These are phyloP conservation scores for Nitzschia inconspicua DNA, from an alignment of 108 stramenopile genomes.

Conservation along the genomic window DNA sequence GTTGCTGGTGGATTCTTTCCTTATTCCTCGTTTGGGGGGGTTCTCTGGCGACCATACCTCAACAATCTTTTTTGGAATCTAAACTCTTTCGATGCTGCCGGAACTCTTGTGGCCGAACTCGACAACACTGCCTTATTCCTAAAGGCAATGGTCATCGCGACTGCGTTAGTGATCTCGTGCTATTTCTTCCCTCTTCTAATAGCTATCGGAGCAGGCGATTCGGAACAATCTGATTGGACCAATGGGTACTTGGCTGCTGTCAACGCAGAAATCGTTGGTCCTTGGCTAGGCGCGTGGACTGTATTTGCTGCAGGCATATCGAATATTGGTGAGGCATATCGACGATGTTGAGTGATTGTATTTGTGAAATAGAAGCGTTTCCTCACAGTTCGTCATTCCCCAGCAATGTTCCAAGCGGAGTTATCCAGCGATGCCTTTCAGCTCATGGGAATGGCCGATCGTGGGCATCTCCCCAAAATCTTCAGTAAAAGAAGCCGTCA, in stretches of 20 bases:
- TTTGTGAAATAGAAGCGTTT: too few relatives aligned
- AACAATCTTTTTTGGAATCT: constrained; percentile 97
- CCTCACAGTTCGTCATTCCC: too few relatives aligned
- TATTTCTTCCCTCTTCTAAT: constrained; percentile 83
- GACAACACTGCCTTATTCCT: constrained; percentile 76
- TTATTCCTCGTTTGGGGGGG: constrained; percentile 42
- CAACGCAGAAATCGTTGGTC: constrained; percentile 74
- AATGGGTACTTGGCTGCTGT: constrained; percentile 86
- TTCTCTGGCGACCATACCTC: constrained; percentile 86
- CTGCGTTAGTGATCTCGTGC: constrained; percentile 57
- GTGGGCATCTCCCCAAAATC: constrained; percentile 83
- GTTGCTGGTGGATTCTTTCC: constrained; percentile 42
- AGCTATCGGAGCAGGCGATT: constrained; percentile 65
- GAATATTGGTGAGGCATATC: too few relatives aligned
- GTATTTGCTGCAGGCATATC: constrained; percentile 87
- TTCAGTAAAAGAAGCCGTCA: constrained; percentile 70
- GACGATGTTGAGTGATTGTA: too few relatives aligned
- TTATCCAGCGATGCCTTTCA: constrained; percentile 88
- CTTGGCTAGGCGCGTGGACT: constrained; percentile 92
- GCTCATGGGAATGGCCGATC: constrained; percentile 92
- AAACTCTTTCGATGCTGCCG: constrained; percentile 88
- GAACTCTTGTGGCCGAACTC: constrained; percentile 85
- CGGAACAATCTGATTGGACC: constrained; percentile 48
- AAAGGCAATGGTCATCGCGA: constrained; percentile 64
- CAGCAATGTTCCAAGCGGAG: constrained; percentile 95